These are phyloP conservation scores for Euphrasia arctica DNA, from an alignment of 305 asterid species.

Conservation along the genomic window DNA sequence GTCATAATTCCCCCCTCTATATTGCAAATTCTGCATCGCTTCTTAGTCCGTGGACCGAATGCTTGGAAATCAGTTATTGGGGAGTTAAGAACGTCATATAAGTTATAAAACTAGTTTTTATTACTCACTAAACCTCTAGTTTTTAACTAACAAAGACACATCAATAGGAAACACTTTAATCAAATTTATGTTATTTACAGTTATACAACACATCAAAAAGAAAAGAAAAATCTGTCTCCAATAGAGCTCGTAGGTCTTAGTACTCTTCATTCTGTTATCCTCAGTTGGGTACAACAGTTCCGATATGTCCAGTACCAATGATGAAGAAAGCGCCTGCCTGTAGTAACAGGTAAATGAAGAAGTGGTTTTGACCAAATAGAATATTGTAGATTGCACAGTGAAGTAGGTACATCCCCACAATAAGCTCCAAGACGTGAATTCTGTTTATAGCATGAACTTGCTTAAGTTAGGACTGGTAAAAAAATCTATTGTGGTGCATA, in stretches of 20 bases:
- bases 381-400: slow-evolving; percentile 76
- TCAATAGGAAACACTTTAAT: slow-evolving; percentile 1
- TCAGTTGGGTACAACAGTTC: slow-evolving; percentile 68
- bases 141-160: slow-evolving; percentile 9
- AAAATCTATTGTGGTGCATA: too few species aligned
- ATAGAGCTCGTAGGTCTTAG: slow-evolving; percentile 18
- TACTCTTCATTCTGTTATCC: slow-evolving; percentile 19
- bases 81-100: slow-evolving; percentile 22
- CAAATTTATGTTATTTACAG: background rate
- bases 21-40: slow-evolving; percentile 11
- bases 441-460: slow-evolving; percentile 36
- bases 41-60: slow-evolving; percentile 3
- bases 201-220: slow-evolving; percentile 1
- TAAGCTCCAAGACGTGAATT: slow-evolving; percentile 66
- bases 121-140: background rate
- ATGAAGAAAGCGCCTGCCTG: slow-evolving; percentile 78
- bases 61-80: slow-evolving; percentile 15
- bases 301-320: slow-evolving; percentile 64
- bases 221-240: background rate
- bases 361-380: slow-evolving; percentile 56
- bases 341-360: slow-evolving; percentile 69
- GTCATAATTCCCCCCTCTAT: background rate
- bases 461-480: slow-evolving; percentile 25
- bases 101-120: background rate
- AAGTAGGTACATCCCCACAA: slow-evolving; percentile 70